Evolutionary conservation across 2,329 filamentous ascomycete genomes (phyloP).

Genomic region (Grosmannia serpens): DNA sequence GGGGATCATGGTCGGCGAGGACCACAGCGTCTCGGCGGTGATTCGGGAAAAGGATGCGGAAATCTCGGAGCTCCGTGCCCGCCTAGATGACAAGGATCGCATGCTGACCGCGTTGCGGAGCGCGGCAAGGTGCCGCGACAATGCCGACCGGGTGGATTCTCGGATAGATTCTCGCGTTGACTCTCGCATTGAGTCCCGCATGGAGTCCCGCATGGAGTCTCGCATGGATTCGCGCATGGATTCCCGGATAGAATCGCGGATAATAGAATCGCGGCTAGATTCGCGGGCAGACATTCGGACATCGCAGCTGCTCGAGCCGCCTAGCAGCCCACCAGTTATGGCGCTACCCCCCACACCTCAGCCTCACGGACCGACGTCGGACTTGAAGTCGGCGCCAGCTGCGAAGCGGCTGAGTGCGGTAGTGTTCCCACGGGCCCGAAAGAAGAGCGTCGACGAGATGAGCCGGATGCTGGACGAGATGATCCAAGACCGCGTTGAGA

Average conservation of each 20-base stretch:
- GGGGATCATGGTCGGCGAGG: conserved; percentile 62
- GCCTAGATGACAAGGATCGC: conserved; percentile 86
- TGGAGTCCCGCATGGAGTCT: conserved; percentile 20
- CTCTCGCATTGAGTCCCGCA: conserved; percentile 22
- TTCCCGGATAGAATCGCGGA: conserved; percentile 15
- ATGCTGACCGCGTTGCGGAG: conserved; percentile 83
- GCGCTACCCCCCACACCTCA: conserved; percentile 13
- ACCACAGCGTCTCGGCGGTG: conserved; percentile 59
- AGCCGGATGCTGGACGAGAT: conserved; percentile 90
- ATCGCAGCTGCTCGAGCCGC: conserved; percentile 21
- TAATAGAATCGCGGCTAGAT: conserved; percentile 16
- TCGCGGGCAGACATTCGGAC: conserved; percentile 19
- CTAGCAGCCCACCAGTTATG: conserved; percentile 16
- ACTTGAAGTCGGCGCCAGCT: not conserved
- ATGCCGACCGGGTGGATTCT: conserved; percentile 47
- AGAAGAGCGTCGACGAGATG: conserved; percentile 78
- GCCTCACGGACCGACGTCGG: not conserved
- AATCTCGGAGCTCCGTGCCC: conserved; percentile 79
- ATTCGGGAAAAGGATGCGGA: conserved; percentile 86
- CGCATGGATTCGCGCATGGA: conserved; percentile 20
- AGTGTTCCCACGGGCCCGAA: conserved; percentile 33
- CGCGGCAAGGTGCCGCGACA: conserved; percentile 75
- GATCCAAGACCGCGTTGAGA: conserved; percentile 81
- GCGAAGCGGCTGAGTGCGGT: conserved; percentile 5
- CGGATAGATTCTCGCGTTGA: conserved; percentile 13